Conservation (phyloP, 169 alveolate genomes). For the Perkinsus olseni region DNA sequence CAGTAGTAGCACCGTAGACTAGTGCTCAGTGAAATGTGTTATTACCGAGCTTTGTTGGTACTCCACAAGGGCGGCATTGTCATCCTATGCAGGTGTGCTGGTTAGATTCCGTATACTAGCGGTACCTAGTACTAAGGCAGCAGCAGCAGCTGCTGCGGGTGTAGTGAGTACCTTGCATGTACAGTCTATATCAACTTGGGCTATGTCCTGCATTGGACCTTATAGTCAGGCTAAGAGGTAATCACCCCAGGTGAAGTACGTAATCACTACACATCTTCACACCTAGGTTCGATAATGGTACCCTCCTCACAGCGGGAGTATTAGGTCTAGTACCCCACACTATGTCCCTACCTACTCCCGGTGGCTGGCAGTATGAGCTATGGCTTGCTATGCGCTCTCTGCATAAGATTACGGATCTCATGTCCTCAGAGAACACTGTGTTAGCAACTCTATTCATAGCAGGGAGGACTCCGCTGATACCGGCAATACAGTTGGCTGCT, state of each 20-base stretch:
- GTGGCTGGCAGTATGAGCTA: background rate
- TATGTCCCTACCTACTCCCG: background rate
- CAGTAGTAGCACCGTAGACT: too few species aligned
- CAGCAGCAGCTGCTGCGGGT: background rate
- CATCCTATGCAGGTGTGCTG: background rate
- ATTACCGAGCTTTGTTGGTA: background rate
- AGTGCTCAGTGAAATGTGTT: too few species aligned
- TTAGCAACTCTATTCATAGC: background rate
- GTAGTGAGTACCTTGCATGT: background rate
- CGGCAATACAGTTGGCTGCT: background rate
- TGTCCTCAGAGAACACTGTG: background rate
- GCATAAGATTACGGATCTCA: background rate
- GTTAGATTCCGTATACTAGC: background rate
- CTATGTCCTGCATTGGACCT: slow-evolving; percentile 13
- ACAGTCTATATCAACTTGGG: slow-evolving; percentile 10
- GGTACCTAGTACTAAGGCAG: background rate
- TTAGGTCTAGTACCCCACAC: slow-evolving; percentile 3
- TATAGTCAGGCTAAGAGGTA: slow-evolving; percentile 3
- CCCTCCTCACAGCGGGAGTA: slow-evolving; percentile 1
- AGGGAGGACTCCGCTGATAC: background rate
- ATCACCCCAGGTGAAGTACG: background rate
- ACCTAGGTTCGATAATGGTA: background rate
- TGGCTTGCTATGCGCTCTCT: background rate
- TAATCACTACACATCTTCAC: background rate
- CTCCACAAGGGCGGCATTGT: background rate